A percentile compares a stretch with the other conserved stretches of the same genome.
Conservation (phyloP, 2,329 filamentous ascomycete genomes). For the Leptosphaerulina australis region DNA sequence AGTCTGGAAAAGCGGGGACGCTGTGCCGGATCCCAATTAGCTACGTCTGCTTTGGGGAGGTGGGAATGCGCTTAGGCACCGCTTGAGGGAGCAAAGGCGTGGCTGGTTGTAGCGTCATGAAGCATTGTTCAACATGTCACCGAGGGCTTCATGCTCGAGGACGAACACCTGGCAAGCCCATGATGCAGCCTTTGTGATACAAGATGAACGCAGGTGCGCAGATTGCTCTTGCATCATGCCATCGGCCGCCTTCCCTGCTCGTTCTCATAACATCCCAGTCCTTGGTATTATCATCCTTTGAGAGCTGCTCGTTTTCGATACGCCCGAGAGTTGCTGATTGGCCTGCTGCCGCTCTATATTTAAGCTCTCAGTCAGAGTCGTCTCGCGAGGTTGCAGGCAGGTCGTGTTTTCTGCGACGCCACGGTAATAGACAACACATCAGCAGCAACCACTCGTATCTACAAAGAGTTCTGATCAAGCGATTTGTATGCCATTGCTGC, state of each 20-base stretch:
- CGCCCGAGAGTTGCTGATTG: constrained; percentile 8
- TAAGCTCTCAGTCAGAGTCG: constrained; percentile 11
- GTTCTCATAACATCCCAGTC: constrained; percentile 6
- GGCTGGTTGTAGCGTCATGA: constrained; percentile 13
- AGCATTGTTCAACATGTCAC: background rate
- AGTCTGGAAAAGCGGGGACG: constrained; percentile 11
- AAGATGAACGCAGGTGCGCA: constrained; percentile 15
- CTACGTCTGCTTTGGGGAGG: constrained; percentile 21
- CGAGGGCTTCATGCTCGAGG: background rate
- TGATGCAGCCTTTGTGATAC: constrained; percentile 12
- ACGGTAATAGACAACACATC: background rate
- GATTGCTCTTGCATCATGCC: constrained; percentile 20
- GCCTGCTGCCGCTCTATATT: constrained; percentile 14
- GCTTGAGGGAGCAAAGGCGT: constrained; percentile 14
- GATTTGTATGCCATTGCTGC: background rate
- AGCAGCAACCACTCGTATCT: background rate
- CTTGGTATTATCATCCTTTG: constrained; percentile 6
- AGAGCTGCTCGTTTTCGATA: constrained; percentile 13
- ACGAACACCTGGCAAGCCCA: background rate
- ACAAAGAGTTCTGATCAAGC: background rate
- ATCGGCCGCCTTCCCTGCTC: constrained; percentile 7
- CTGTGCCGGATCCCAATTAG: constrained; percentile 17
- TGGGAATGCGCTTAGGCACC: constrained; percentile 10
- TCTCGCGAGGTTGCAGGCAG: constrained; percentile 8
- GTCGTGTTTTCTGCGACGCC: constrained; percentile 9